Conservation (phyloP, 176 grass and related monocot species). For the Avena sativa region DNA sequence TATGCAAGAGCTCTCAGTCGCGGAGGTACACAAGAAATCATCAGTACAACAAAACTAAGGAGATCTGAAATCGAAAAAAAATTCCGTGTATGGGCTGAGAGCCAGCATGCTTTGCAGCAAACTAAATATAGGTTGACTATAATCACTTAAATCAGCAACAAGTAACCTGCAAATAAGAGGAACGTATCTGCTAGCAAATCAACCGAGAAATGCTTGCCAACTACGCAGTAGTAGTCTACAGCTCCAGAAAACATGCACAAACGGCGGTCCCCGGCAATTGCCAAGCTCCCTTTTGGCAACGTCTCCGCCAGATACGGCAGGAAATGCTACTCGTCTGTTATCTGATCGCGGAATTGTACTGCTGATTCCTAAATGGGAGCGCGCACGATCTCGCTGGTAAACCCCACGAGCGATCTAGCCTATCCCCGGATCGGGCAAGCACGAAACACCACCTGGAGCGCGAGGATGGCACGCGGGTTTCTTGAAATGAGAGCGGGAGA, state of each 20-base stretch:
- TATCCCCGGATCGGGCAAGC: constrained; percentile 23
- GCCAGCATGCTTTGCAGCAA: too few species aligned
- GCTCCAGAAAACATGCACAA: background rate
- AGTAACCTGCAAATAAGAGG: background rate
- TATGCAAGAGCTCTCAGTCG: background rate
- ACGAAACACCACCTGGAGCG: background rate
- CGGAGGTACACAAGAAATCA: background rate
- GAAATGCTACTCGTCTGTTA: background rate
- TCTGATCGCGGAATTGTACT: background rate
- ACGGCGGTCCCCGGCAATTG: background rate
- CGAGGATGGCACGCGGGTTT: background rate
- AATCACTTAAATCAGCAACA: background rate
- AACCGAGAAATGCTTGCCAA: background rate
- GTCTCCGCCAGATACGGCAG: background rate
- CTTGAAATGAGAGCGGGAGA: background rate
- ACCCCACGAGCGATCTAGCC: background rate
- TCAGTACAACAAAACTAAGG: background rate
- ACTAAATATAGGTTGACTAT: too few species aligned
- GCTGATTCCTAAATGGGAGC: background rate
- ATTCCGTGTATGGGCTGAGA: too few species aligned
- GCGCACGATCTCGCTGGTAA: background rate
- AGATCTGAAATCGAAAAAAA: background rate
- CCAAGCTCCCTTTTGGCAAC: background rate
- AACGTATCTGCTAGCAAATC: background rate
- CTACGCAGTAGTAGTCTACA: background rate